These are phyloP conservation scores for Debaryomyces udenii DNA, from an alignment of 1,139 yeast species.

Conservation along the genomic window DNA sequence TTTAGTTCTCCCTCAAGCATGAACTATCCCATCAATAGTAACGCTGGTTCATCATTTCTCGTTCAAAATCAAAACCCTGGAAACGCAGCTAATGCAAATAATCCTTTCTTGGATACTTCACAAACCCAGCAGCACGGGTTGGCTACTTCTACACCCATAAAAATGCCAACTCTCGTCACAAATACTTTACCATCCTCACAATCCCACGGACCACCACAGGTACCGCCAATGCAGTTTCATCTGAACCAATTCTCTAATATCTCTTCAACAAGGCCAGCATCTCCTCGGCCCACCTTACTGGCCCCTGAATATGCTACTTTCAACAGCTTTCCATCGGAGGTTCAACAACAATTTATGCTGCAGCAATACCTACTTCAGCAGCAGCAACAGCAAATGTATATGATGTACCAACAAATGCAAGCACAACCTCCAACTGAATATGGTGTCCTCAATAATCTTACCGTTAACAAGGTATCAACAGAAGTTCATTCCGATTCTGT, in stretches of 20 bases:
- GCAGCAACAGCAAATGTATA: slow-evolving; percentile 16
- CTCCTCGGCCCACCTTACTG: no score
- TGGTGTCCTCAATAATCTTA: neutral
- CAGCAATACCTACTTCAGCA: slow-evolving; percentile 12
- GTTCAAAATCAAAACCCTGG: slow-evolving; percentile 2
- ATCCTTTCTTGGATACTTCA: slow-evolving; percentile 1
- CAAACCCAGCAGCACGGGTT: slow-evolving; percentile 13
- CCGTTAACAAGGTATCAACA: neutral
- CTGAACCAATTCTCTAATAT: neutral
- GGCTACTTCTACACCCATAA: slow-evolving; percentile 22
- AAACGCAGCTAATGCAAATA: neutral
- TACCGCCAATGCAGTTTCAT: neutral
- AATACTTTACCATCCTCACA: slow-evolving; percentile 3
- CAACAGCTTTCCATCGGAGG: slow-evolving; percentile 21
- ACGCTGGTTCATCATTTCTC: slow-evolving; percentile 1
- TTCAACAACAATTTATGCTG: slow-evolving; percentile 19
- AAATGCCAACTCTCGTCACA: slow-evolving; percentile 5
- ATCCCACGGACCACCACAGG: neutral
- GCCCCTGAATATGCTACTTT: slow-evolving; percentile 20
- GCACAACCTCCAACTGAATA: slow-evolving; percentile 11
- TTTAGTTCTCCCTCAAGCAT: slow-evolving; percentile 3
- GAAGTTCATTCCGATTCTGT: slow-evolving; percentile 1
- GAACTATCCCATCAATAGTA: neutral
- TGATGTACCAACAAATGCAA: slow-evolving; percentile 11
- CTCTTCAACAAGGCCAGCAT: slow-evolving; percentile 21